phyloP scores from a whole-genome alignment of 1,139 yeast species.

The Taiozyma sp. region DNA sequence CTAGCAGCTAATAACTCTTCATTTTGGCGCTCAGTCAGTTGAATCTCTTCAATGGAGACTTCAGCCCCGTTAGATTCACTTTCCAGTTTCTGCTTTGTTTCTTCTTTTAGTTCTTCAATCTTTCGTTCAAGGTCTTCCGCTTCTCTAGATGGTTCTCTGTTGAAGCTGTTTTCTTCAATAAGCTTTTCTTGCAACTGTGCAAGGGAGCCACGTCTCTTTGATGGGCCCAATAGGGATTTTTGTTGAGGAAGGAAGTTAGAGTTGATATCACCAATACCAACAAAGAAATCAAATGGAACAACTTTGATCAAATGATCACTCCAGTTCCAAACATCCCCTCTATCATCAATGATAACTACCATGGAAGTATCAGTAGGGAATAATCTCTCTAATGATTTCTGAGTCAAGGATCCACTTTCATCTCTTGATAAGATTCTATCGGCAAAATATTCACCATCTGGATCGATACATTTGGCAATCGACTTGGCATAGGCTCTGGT shows the following conservation, averaged over 20 bases:
- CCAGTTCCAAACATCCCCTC: conserved; percentile 99
- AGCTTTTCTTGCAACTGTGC: conserved; percentile 34
- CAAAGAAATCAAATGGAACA: conserved; percentile 92
- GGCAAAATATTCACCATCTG: conserved; percentile 80
- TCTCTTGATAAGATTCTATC: conserved; percentile 90
- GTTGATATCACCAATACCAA: conserved; percentile 96
- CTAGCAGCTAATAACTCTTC: conserved; percentile 29
- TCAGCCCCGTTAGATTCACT: conserved; percentile 5
- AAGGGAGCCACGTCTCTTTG: conserved; percentile 48
- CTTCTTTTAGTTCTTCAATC: conserved; percentile 25
- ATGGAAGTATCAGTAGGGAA: conserved; percentile 96
- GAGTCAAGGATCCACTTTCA: conserved; percentile 90
- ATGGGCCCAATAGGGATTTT: conserved; percentile 67
- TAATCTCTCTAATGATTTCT: conserved; percentile 79
- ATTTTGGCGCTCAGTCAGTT: conserved; percentile 28
- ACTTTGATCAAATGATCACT: conserved; percentile 86
- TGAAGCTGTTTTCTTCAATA: conserved; percentile 20
- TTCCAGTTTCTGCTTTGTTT: conserved; percentile 18
- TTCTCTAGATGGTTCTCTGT: conserved; percentile 9
- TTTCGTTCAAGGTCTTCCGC: conserved; percentile 26
- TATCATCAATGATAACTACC: conserved; percentile 95
- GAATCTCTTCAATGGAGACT: conserved; percentile 15
- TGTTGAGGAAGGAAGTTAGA: conserved; percentile 87
- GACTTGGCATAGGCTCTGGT: conserved; percentile 90
- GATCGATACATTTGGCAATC: conserved; percentile 89